A percentile compares a stretch with the other conserved stretches of the same genome.
Conservation (phyloP, 2,329 filamentous ascomycete genomes). For the Teratosphaeria destructans region DNA sequence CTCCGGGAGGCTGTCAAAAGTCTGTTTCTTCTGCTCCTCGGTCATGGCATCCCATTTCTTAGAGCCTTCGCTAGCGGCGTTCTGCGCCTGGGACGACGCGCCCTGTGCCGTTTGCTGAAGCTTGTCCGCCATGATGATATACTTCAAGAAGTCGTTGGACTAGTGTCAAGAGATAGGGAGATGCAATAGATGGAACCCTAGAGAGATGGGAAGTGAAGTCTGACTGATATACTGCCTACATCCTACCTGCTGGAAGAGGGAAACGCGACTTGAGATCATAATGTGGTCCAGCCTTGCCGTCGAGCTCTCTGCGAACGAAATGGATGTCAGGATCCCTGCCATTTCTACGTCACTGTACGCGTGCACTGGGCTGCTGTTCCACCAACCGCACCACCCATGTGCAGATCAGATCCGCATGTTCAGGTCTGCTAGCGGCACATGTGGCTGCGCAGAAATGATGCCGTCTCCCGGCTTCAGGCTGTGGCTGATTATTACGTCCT, state of each 20-base stretch:
- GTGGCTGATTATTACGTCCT: background rate
- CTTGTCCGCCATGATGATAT: conserved; percentile 4
- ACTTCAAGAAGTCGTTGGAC: background rate
- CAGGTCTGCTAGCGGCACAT: background rate
- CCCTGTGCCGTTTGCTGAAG: conserved; percentile 5
- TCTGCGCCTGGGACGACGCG: conserved; percentile 3
- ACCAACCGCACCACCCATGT: background rate
- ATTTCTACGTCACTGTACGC: background rate
- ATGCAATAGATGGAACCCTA: background rate
- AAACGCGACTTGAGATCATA: background rate
- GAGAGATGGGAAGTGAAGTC: background rate
- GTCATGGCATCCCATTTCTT: conserved; percentile 25
- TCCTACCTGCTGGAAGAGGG: background rate
- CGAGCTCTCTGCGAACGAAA: background rate
- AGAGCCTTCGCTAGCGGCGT: conserved; percentile 11
- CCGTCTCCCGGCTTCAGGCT: background rate
- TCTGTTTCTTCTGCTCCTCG: conserved; percentile 26
- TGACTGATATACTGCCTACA: background rate
- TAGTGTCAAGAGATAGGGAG: background rate
- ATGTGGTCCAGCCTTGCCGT: background rate
- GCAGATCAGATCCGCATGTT: background rate
- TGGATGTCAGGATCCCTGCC: background rate
- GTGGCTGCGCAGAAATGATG: background rate
- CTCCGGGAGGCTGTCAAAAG: conserved; percentile 21
- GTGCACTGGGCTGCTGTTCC: background rate